Evolutionary conservation across 2,329 filamentous ascomycete species (phyloP), one percentile per base, ranked within the genome.

Genomic region (Simplicillium sp.): DNA sequence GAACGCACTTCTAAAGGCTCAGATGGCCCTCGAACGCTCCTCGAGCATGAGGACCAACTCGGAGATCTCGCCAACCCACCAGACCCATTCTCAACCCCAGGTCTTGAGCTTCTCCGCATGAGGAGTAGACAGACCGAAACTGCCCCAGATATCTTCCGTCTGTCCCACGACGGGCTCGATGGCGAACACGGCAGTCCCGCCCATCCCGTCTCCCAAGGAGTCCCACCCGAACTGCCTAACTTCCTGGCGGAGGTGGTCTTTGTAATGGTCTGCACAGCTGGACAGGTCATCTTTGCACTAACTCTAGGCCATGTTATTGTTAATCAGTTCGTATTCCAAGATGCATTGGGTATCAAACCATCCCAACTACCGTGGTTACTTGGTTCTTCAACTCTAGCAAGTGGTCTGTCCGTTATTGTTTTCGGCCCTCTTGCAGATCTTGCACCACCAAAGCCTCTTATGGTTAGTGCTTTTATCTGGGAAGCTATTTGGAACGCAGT

Each of bases 391-490:
- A 40, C 36, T 14, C 38, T 45, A 8, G 34, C 43, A 6, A 43
- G 43, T 34, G 43, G 43, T 7, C 40, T 45, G 12, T 43, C 40
- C 20, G 43, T 45, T 34, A 40, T 45, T 12, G 37, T 45, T 4
- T 42, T 39, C 17, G 43, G 43, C 14, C 36, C 43, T 13, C 37
- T 45, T 29, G 43, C 43, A 14, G 43, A 45, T 32, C 28, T 45
- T 17, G 43, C 37, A 8, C 40, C 43, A 6, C 43, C 43, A 3
- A 45, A 45, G 12, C 43, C 43, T 12, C 41, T 45, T 18, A 41
- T 45, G 43, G 35, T 45, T 9, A 38, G 40, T 11, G 43, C 43
- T 5, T 45, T 45, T 28, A 7, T 35, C 11, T 45, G 43, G 43
- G 40, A 40, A 9, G 40, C 43, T 7, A 14, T 40, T 7, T 45